A percentile compares a stretch with the other conserved stretches of the same genome.
Conservation (phyloP, 1,284 basidiomycete species). For the Austroboletus novae-zelandiae region DNA sequence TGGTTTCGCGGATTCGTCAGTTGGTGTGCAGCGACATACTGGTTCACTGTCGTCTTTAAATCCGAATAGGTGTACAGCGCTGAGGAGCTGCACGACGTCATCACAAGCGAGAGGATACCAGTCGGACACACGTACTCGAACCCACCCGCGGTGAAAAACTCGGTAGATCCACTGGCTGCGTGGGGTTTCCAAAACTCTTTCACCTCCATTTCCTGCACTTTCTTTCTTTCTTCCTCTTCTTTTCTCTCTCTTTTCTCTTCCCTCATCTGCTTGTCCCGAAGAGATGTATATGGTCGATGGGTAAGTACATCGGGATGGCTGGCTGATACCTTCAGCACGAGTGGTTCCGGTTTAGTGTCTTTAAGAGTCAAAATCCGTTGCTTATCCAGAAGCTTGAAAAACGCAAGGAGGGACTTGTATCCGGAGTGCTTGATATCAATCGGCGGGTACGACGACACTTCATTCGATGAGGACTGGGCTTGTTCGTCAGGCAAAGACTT, state of each 20-base stretch:
- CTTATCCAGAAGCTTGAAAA: slow-evolving; percentile 76
- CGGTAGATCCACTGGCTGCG: slow-evolving; percentile 41
- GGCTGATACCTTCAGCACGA: slow-evolving; percentile 61
- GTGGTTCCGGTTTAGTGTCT: slow-evolving; percentile 62
- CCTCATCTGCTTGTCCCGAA: slow-evolving; percentile 60
- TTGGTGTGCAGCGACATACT: slow-evolving; percentile 59
- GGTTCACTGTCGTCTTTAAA: slow-evolving; percentile 55
- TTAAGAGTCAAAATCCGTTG: slow-evolving; percentile 72
- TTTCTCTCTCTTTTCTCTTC: slow-evolving; percentile 50
- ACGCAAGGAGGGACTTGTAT: slow-evolving; percentile 77
- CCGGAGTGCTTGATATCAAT: slow-evolving; percentile 66
- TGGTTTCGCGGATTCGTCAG: slow-evolving; percentile 68
- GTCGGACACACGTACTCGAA: slow-evolving; percentile 44
- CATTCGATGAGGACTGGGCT: slow-evolving; percentile 31
- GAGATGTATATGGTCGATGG: slow-evolving; percentile 55
- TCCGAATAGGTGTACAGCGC: slow-evolving; percentile 55
- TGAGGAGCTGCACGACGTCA: slow-evolving; percentile 40
- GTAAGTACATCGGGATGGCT: slow-evolving; percentile 56
- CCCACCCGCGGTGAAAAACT: slow-evolving; percentile 61
- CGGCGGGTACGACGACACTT: slow-evolving; percentile 34
- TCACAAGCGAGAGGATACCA: neutral
- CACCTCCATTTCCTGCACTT: slow-evolving; percentile 50
- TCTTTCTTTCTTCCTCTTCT: slow-evolving; percentile 44
- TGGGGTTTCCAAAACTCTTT: slow-evolving; percentile 78
- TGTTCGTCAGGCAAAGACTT: slow-evolving; percentile 26